Evolutionary conservation across 169 alveolate species (phyloP).

Genomic region (Cryptosporidium ryanae): DNA sequence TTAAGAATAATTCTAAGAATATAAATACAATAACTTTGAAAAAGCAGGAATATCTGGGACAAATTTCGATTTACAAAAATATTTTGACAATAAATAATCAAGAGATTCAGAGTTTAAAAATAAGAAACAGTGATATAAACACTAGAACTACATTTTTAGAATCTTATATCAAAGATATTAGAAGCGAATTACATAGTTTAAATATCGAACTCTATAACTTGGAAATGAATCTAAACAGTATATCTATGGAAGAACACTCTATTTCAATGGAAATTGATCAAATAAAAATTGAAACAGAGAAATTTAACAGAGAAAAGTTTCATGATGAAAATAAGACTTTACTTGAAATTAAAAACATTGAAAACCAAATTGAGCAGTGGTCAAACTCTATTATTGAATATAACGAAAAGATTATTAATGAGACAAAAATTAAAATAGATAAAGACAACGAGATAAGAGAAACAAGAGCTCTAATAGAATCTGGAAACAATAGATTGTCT

Average conservation of each 20-base stretch:
- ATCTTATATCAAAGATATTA: background rate
- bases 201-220: slow-evolving; percentile 6
- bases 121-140: no score
- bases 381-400: background rate
- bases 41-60: background rate
- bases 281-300: slow-evolving; percentile 6
- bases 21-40: background rate
- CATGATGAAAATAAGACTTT: background rate
- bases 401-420: background rate
- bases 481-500: background rate
- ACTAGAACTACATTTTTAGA: no score
- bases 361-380: slow-evolving; percentile 12
- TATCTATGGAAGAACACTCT: slow-evolving; percentile 21
- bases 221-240: slow-evolving; percentile 5
- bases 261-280: slow-evolving; percentile 21
- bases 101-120: no score
- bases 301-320: background rate
- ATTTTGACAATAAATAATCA: no score
- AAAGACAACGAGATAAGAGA: background rate
- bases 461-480: background rate
- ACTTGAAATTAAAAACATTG: slow-evolving; percentile 6
- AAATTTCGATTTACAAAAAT: no score
- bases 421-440: background rate
- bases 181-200: background rate
- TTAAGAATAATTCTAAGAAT: no score